Evolutionary conservation across 352 stramenopile species (phyloP).

Genomic region (Pseudoperonospora humuli): DNA sequence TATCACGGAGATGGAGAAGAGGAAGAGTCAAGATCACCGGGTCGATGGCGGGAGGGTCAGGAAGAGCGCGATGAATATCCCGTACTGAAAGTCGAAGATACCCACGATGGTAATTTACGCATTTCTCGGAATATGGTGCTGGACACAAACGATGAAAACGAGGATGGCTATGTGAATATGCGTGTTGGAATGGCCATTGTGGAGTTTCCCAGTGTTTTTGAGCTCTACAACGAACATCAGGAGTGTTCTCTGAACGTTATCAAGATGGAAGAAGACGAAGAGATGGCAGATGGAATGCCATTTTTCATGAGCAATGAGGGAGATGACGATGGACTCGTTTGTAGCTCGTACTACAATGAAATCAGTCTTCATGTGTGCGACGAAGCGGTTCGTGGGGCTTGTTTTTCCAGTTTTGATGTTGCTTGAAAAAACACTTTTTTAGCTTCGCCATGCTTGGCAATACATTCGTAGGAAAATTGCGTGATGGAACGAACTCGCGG

Average conservation of each 20-base stretch:
- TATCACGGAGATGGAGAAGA: constrained; percentile 25
- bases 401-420: not conserved
- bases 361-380: constrained; percentile 48
- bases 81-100: constrained; percentile 45
- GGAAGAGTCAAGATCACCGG: constrained; percentile 3
- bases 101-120: constrained; percentile 37
- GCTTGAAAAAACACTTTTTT: not conserved
- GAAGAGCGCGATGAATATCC: constrained; percentile 27
- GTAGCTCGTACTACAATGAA: constrained; percentile 57
- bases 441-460: not conserved
- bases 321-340: constrained; percentile 57
- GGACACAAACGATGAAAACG: constrained; percentile 57
- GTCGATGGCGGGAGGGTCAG: constrained; percentile 18
- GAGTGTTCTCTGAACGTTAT: constrained; percentile 56
- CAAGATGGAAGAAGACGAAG: constrained; percentile 78
- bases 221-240: constrained; percentile 61
- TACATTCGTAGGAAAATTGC: constrained; percentile 32
- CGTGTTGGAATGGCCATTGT: constrained; percentile 50
- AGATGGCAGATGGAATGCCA: constrained; percentile 39
- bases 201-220: constrained; percentile 65
- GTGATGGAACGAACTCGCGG: constrained; percentile 50
- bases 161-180: constrained; percentile 58
- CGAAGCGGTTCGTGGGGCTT: constrained; percentile 30
- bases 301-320: constrained; percentile 67
- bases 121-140: constrained; percentile 55